A percentile compares a stretch with the other conserved stretches of the same genome.
These are phyloP conservation scores for Kregervanrija fluxuum DNA, from an alignment of 805 yeast species.

Conservation along the genomic window DNA sequence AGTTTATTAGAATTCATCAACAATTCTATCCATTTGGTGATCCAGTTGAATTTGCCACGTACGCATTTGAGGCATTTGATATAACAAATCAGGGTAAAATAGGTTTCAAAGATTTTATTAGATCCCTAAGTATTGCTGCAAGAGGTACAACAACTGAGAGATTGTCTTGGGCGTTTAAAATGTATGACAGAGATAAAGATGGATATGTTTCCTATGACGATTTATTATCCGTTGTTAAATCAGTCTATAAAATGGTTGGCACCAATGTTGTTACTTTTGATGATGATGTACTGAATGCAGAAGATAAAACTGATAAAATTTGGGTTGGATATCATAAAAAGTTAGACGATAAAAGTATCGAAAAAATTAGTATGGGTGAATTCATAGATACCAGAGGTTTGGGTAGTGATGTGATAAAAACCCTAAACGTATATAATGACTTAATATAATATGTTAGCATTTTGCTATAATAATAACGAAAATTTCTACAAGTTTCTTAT, in stretches of 20 bases:
- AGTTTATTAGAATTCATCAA: slow-evolving; percentile 84
- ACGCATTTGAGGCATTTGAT: slow-evolving; percentile 85
- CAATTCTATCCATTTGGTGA: slow-evolving; percentile 99
- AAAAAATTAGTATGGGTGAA: slow-evolving; percentile 72
- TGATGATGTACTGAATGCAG: slow-evolving; percentile 90
- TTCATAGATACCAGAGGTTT: slow-evolving; percentile 73
- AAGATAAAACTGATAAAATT: slow-evolving; percentile 73
- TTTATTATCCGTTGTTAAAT: slow-evolving; percentile 67
- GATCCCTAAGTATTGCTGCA: slow-evolving; percentile 79
- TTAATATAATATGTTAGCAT: slow-evolving; percentile 13
- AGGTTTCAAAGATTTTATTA: slow-evolving; percentile 87
- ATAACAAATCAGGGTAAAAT: slow-evolving; percentile 71
- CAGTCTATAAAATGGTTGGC: slow-evolving; percentile 94
- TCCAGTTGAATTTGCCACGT: slow-evolving; percentile 84
- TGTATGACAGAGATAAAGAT: slow-evolving; percentile 77
- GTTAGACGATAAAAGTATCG: slow-evolving; percentile 65
- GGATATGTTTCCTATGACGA: slow-evolving; percentile 75
- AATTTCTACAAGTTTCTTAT: background rate
- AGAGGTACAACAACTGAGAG: slow-evolving; percentile 83
- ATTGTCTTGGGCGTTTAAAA: slow-evolving; percentile 79
- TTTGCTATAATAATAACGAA: background rate
- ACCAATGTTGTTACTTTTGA: slow-evolving; percentile 75
- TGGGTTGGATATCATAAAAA: slow-evolving; percentile 39
- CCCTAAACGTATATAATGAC: slow-evolving; percentile 50
- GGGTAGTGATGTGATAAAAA: slow-evolving; percentile 69